Percentiles rank a stretch among this genome's conserved stretches.
phyloP scores from a whole-genome alignment of 768 basidiomycete species.

The Galerina marginata region DNA sequence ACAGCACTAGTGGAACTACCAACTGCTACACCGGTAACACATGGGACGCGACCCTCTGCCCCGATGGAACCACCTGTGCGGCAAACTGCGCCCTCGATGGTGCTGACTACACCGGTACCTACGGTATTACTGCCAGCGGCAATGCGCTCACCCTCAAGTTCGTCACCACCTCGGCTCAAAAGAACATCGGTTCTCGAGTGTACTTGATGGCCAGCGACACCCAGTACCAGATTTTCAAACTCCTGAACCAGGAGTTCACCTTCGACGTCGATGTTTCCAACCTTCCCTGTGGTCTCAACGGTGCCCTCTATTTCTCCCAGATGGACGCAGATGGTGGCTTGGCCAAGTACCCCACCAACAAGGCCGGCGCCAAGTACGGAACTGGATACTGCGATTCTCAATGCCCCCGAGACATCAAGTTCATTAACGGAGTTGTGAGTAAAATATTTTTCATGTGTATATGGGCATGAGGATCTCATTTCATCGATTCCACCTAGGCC shows the following conservation, averaged over 20 bases:
- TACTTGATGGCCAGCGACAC: conserved; percentile 56
- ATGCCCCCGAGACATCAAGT: conserved; percentile 64
- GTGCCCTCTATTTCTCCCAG: conserved; percentile 61
- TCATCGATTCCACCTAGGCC: conserved; percentile 36
- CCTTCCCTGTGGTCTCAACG: conserved; percentile 64
- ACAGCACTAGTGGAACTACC: conserved; percentile 40
- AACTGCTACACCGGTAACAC: conserved; percentile 63
- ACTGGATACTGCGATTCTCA: conserved; percentile 49
- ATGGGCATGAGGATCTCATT: background rate
- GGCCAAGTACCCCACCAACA: conserved; percentile 54
- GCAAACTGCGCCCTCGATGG: conserved; percentile 48
- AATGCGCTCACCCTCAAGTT: conserved; percentile 54
- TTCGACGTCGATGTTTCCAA: conserved; percentile 67
- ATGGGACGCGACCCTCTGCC: conserved; percentile 58
- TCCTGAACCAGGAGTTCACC: conserved; percentile 63
- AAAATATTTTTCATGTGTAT: background rate
- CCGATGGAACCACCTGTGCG: conserved; percentile 53
- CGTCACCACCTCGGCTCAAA: conserved; percentile 42
- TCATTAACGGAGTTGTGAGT: conserved; percentile 59
- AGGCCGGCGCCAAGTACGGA: conserved; percentile 55
- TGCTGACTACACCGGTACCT: conserved; percentile 55
- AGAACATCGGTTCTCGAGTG: conserved; percentile 48
- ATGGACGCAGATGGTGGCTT: conserved; percentile 63
- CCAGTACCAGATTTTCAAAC: conserved; percentile 49
- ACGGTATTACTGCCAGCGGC: conserved; percentile 55